phyloP scores from a whole-genome alignment of 2,329 filamentous ascomycete genomes.

The Colletotrichum tanaceti region DNA sequence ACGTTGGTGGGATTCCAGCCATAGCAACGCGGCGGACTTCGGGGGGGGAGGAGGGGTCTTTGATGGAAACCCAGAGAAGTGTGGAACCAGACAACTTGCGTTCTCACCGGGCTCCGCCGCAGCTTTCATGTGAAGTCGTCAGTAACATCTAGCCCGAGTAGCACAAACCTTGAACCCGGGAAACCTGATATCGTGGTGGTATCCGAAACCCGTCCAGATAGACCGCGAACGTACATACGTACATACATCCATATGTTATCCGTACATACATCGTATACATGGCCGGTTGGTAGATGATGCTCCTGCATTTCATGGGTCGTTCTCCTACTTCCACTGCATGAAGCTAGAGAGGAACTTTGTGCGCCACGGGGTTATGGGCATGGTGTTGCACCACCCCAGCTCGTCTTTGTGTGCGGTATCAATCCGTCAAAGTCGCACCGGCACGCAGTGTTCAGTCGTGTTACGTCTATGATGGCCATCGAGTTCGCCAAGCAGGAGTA shows the following conservation, averaged over 20 bases:
- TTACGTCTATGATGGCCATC: conserved; percentile 15
- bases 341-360: conserved; percentile 34
- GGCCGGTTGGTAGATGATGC: conserved; percentile 6
- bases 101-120: too few species aligned
- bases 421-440: background rate
- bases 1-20: background rate
- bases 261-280: background rate
- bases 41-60: background rate
- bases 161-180: conserved; percentile 14
- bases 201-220: conserved; percentile 4
- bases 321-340: conserved; percentile 18
- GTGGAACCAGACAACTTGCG: background rate
- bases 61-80: background rate
- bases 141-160: background rate
- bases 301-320: conserved; percentile 8
- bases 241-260: too few species aligned
- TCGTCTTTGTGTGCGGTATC: conserved; percentile 16
- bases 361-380: conserved; percentile 5
- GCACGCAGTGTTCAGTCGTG: background rate
- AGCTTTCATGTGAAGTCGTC: background rate
- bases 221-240: conserved; percentile 6
- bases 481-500: background rate
- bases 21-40: background rate
- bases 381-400: conserved; percentile 10
- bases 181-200: background rate